Percentiles rank a stretch among this genome's conserved stretches.
Conservation (phyloP, 2,329 filamentous ascomycete species). For the Xylariales sp. region DNA sequence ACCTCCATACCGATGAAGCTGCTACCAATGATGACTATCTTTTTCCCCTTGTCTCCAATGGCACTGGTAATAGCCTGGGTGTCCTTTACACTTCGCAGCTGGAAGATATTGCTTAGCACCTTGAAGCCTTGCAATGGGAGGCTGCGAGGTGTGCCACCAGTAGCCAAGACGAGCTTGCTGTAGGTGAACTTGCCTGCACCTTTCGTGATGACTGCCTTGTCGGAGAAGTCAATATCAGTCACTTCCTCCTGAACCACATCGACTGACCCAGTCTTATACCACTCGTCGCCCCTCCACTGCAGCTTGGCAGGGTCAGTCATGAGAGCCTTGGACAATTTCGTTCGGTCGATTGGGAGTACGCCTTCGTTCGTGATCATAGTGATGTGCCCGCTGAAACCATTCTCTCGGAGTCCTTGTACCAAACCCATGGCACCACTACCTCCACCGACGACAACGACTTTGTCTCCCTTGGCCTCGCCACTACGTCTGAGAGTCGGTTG, state of each 20-base stretch:
- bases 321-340: constrained; percentile 92
- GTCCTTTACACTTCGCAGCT: constrained; percentile 73
- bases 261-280: constrained; percentile 63
- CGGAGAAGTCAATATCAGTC: constrained; percentile 68
- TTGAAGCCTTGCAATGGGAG: constrained; percentile 84
- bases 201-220: constrained; percentile 70
- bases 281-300: constrained; percentile 69
- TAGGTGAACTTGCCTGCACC: constrained; percentile 69
- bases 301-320: constrained; percentile 77
- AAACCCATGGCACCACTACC: constrained; percentile 80
- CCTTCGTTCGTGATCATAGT: constrained; percentile 82
- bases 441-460: constrained; percentile 81
- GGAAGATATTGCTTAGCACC: constrained; percentile 80
- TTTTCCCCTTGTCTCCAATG: constrained; percentile 80
- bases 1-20: constrained; percentile 99
- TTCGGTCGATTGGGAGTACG: constrained; percentile 83
- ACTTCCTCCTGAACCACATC: constrained; percentile 61
- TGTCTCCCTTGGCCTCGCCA: constrained; percentile 44
- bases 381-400: constrained; percentile 74
- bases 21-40: constrained; percentile 85
- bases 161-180: constrained; percentile 84
- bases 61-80: constrained; percentile 72
- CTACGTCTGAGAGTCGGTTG: constrained; percentile 63
- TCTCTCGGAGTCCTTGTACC: constrained; percentile 75
- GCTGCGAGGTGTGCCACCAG: constrained; percentile 71